Conservation (phyloP, 108 stramenopile species). For the Pseudonitzschia multistriata region DNA sequence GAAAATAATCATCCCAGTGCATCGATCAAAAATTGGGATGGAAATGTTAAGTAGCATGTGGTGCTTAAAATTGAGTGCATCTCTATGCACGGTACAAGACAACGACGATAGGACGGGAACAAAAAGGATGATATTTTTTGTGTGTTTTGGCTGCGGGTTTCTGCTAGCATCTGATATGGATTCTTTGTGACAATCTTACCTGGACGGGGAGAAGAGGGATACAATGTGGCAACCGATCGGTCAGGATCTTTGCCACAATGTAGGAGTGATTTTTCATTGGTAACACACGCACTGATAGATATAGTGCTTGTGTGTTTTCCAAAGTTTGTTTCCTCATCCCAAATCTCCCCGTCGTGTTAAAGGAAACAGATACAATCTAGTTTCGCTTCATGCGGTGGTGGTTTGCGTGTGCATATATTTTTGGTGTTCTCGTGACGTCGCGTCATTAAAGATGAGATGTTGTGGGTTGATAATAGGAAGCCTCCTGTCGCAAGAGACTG, state of each 20-base stretch:
- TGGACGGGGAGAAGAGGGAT: conserved; percentile 10
- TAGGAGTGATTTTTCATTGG: conserved; percentile 1
- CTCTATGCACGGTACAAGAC: neutral
- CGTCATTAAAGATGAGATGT: conserved; percentile 8
- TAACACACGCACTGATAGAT: neutral
- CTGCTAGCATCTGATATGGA: neutral
- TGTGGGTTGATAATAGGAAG: neutral
- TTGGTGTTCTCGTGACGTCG: neutral
- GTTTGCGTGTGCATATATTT: neutral
- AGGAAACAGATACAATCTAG: neutral
- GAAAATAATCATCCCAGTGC: too few relatives aligned
- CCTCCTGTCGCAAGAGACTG: neutral
- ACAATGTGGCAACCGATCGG: neutral
- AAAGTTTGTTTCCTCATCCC: neutral
- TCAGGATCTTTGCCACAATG: conserved; percentile 1
- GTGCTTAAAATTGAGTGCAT: neutral
- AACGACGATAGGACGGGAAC: neutral
- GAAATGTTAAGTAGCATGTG: neutral
- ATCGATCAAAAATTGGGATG: too few relatives aligned
- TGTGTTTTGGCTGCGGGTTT: neutral
- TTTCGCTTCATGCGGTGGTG: neutral
- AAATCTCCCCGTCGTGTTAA: conserved; percentile 6
- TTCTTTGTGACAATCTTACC: conserved; percentile 10
- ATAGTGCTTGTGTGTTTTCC: neutral
- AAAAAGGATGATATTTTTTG: neutral